Conservation (phyloP, 306 rosid genomes). For the Ziziphus jujuba region DNA sequence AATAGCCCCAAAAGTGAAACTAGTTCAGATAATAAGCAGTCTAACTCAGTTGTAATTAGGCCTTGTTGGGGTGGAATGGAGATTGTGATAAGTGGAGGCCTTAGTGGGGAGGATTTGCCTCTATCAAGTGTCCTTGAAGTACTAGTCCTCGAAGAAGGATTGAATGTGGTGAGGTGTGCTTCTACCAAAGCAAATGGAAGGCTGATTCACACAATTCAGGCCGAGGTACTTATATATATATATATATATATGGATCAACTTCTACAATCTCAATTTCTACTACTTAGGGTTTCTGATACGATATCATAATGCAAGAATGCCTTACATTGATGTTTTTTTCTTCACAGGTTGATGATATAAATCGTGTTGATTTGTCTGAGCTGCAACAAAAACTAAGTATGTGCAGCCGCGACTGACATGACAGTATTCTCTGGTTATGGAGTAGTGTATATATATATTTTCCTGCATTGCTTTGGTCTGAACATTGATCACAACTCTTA, state of each 20-base stretch:
- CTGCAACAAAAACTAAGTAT: constrained; percentile 29
- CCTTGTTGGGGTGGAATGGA: constrained; percentile 30
- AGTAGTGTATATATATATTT: neutral
- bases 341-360: constrained; percentile 31
- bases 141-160: constrained; percentile 27
- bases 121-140: constrained; percentile 34
- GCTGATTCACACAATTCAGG: constrained; percentile 33
- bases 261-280: too few relatives aligned
- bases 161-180: constrained; percentile 21
- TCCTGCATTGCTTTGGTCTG: neutral
- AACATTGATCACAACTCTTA: too few relatives aligned
- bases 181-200: constrained; percentile 34
- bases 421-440: neutral
- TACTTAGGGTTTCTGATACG: too few relatives aligned
- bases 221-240: constrained; percentile 29
- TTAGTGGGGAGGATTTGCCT: constrained; percentile 7
- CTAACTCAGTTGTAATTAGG: constrained; percentile 10
- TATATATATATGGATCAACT: too few relatives aligned
- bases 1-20: neutral
- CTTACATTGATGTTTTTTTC: neutral
- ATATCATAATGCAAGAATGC: too few relatives aligned
- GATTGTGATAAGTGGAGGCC: constrained; percentile 23
- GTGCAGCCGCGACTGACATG: constrained; percentile 23
- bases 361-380: constrained; percentile 25
- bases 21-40: neutral